These are phyloP conservation scores for Astrothelium subdiscretum DNA, from an alignment of 495 filamentous ascomycete species.

Conservation along the genomic window DNA sequence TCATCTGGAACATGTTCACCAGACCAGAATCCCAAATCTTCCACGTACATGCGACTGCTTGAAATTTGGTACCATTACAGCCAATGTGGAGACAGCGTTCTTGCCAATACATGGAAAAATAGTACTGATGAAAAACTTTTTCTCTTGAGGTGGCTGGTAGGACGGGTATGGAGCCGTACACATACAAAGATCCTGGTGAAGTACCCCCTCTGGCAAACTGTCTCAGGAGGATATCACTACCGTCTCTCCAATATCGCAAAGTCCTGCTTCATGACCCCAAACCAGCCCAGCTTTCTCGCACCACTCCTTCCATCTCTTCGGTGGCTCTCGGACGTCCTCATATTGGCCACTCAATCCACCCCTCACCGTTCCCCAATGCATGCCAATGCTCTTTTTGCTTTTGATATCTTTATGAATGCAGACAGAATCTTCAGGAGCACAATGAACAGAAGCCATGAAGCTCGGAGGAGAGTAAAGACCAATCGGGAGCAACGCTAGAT, in stretches of 20 bases:
- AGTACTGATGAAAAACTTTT: no score
- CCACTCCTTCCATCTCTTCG: slow-evolving; percentile 26
- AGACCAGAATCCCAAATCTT: no score
- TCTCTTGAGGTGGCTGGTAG: no score
- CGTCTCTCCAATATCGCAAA: slow-evolving; percentile 33
- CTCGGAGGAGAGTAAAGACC: slow-evolving; percentile 28
- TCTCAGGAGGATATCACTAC: slow-evolving; percentile 17
- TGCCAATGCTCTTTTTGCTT: slow-evolving; percentile 32
- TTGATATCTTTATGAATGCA: slow-evolving; percentile 30
- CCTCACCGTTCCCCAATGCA: slow-evolving; percentile 35
- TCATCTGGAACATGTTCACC: no score
- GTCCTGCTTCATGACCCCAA: slow-evolving; percentile 26
- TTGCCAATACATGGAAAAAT: no score
- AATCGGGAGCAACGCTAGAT: slow-evolving; percentile 35
- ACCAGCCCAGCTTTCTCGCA: slow-evolving; percentile 27
- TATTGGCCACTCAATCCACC: slow-evolving; percentile 29
- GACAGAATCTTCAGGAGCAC: slow-evolving; percentile 30
- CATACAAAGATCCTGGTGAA: no score
- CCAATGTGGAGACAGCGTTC: no score
- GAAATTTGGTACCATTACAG: no score
- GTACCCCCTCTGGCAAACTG: no score
- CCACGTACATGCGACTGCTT: no score
- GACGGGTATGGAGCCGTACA: no score
- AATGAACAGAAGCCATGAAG: slow-evolving; percentile 29
- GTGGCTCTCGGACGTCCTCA: slow-evolving; percentile 33